phyloP scores from a whole-genome alignment of 78 protist species.

The Speleostelium caveatum region DNA sequence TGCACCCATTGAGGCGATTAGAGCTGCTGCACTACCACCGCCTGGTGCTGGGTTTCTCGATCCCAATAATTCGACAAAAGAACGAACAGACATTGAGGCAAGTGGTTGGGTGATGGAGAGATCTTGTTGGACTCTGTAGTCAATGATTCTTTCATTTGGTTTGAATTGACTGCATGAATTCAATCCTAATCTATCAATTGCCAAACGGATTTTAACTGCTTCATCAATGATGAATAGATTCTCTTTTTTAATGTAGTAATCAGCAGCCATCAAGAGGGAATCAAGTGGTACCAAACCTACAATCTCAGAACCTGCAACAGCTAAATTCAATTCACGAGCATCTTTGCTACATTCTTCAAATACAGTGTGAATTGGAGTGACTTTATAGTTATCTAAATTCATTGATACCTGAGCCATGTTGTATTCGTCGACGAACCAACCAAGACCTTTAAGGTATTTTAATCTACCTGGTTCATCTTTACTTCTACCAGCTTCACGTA shows the following conservation, averaged over 20 bases:
- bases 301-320: slow-evolving; percentile 80
- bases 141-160: slow-evolving; percentile 77
- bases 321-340: slow-evolving; percentile 68
- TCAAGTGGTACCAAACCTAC: slow-evolving; percentile 85
- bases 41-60: slow-evolving; percentile 82
- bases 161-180: slow-evolving; percentile 64
- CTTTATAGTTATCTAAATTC: slow-evolving; percentile 70
- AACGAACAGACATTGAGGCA: slow-evolving; percentile 32
- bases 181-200: slow-evolving; percentile 77
- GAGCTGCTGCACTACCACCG: slow-evolving; percentile 80
- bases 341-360: slow-evolving; percentile 78
- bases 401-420: slow-evolving; percentile 81
- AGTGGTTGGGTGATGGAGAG: slow-evolving; percentile 41
- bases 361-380: slow-evolving; percentile 52
- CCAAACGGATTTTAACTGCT: slow-evolving; percentile 59
- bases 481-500: slow-evolving; percentile 80
- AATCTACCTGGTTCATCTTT: slow-evolving; percentile 63
- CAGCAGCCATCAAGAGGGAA: slow-evolving; percentile 75
- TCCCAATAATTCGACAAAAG: slow-evolving; percentile 51
- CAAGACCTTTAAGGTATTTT: slow-evolving; percentile 68
- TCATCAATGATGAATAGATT: slow-evolving; percentile 75
- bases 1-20: slow-evolving; percentile 79
- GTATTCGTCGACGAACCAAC: slow-evolving; percentile 84
- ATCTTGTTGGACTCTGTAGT: slow-evolving; percentile 78
- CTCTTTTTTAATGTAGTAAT: slow-evolving; percentile 61